phyloP scores from a whole-genome alignment of 352 stramenopile genomes.

The Globisporangium solare region DNA sequence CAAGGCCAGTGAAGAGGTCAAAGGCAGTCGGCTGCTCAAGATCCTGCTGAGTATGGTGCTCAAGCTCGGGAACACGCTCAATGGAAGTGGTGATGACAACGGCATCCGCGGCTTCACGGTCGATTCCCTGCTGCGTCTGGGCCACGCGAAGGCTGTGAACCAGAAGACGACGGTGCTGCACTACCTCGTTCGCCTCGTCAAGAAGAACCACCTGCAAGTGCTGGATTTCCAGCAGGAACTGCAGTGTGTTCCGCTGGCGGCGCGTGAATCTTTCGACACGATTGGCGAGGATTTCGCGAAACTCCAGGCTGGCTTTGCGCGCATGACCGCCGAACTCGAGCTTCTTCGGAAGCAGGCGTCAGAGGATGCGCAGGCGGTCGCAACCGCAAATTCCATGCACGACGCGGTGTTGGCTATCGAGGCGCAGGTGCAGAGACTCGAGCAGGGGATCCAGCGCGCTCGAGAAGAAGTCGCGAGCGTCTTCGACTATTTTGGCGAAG shows the following conservation, averaged over 20 bases:
- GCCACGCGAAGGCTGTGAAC: slow-evolving; percentile 94
- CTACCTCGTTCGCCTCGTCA: slow-evolving; percentile 95
- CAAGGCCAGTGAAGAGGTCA: slow-evolving; percentile 92
- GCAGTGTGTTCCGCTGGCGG: slow-evolving; percentile 70
- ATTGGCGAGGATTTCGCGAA: slow-evolving; percentile 63
- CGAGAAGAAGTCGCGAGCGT: slow-evolving; percentile 63
- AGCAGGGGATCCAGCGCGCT: slow-evolving; percentile 28
- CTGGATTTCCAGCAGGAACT: slow-evolving; percentile 92
- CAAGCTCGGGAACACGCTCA: slow-evolving; percentile 96
- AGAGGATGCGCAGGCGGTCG: not conserved
- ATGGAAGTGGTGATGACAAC: slow-evolving; percentile 85
- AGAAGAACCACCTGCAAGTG: slow-evolving; percentile 91
- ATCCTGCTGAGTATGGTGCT: slow-evolving; percentile 96
- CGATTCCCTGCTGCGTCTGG: slow-evolving; percentile 91
- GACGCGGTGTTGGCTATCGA: slow-evolving; percentile 31
- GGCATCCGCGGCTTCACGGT: slow-evolving; percentile 94
- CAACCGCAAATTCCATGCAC: slow-evolving; percentile 31
- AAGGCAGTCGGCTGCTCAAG: slow-evolving; percentile 89
- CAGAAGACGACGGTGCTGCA: slow-evolving; percentile 98
- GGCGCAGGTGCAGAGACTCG: slow-evolving; percentile 36
- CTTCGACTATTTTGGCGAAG: slow-evolving; percentile 86
- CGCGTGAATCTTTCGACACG: slow-evolving; percentile 74
- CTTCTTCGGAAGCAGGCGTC: slow-evolving; percentile 38
- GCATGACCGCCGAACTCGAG: slow-evolving; percentile 41
- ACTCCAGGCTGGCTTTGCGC: slow-evolving; percentile 42